Evolutionary conservation across 768 basidiomycete genomes (phyloP).

Genomic region (Tulasnella calospora): DNA sequence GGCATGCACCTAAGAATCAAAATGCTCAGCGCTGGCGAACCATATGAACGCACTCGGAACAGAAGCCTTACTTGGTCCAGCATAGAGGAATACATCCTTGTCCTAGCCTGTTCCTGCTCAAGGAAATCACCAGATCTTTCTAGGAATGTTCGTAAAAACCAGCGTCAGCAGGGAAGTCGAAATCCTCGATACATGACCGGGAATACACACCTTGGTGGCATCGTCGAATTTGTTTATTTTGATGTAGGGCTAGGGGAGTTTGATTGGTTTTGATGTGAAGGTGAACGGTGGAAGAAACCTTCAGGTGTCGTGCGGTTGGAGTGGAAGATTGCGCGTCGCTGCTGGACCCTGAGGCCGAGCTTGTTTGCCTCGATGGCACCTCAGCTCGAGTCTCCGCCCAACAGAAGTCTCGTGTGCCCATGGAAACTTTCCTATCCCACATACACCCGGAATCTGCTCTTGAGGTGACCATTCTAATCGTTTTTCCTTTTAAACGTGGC

Average conservation of each 20-base stretch:
- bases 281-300: background rate
- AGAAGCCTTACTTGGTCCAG: constrained; percentile 75
- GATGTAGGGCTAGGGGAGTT: background rate
- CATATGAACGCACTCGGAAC: background rate
- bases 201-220: constrained; percentile 56
- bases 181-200: background rate
- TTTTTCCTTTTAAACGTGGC: background rate
- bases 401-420: background rate
- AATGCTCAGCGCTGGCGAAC: background rate
- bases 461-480: background rate
- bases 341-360: background rate
- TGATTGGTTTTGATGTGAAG: background rate
- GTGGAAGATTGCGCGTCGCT: background rate
- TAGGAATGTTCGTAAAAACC: constrained; percentile 36
- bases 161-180: background rate
- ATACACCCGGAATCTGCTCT: background rate
- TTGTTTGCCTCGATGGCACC: background rate
- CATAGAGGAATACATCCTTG: constrained; percentile 50
- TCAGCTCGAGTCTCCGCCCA: background rate
- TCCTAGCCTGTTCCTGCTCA: constrained; percentile 77
- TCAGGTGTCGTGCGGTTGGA: background rate
- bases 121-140: constrained; percentile 82
- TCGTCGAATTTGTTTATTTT: constrained; percentile 67
- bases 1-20: constrained; percentile 62
- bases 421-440: background rate